phyloP scores from a whole-genome alignment of 352 stramenopile genomes.

The Phytophthora agathidicida region DNA sequence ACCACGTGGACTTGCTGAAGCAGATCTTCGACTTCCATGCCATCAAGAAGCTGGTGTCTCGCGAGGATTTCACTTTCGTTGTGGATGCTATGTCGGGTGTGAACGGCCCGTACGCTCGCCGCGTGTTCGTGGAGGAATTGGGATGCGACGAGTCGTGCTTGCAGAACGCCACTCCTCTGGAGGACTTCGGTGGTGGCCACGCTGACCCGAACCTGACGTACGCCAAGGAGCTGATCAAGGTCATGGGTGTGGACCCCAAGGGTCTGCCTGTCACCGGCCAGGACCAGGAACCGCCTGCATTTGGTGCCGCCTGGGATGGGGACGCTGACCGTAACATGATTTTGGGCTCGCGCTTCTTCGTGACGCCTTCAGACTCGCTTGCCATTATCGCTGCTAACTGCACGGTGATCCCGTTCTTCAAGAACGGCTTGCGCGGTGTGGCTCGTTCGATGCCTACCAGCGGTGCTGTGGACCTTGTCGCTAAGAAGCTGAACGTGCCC shows the following conservation, averaged over 20 bases:
- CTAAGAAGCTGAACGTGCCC: constrained; percentile 93
- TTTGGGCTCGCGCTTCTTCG: constrained; percentile 97
- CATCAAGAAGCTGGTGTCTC: constrained; percentile 92
- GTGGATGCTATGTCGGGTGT: constrained; percentile 99
- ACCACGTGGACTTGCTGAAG: constrained; percentile 96
- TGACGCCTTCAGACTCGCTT: constrained; percentile 98
- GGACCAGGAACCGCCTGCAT: constrained; percentile 66
- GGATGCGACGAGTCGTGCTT: constrained; percentile 81
- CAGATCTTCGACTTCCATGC: constrained; percentile 97
- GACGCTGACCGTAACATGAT: constrained; percentile 99
- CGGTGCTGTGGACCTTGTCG: constrained; percentile 97
- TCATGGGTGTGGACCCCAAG: constrained; percentile 94
- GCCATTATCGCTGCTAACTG: constrained; percentile 98
- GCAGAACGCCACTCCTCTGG: constrained; percentile 94
- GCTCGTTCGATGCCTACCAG: constrained; percentile 99
- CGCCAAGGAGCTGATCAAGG: constrained; percentile 95
- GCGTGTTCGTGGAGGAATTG: constrained; percentile 97
- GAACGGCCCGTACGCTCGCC: constrained; percentile 95
- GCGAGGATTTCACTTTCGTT: constrained; percentile 95
- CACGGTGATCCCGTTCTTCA: constrained; percentile 97
- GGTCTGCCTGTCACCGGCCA: constrained; percentile 82
- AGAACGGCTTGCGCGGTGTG: constrained; percentile 93
- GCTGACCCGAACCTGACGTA: constrained; percentile 99
- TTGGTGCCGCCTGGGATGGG: constrained; percentile 98
- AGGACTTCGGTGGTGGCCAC: constrained; percentile 97